These are phyloP conservation scores for Glomus cerebriforme DNA, from an alignment of 192 early-diverging fungal genomes.

Conservation along the genomic window DNA sequence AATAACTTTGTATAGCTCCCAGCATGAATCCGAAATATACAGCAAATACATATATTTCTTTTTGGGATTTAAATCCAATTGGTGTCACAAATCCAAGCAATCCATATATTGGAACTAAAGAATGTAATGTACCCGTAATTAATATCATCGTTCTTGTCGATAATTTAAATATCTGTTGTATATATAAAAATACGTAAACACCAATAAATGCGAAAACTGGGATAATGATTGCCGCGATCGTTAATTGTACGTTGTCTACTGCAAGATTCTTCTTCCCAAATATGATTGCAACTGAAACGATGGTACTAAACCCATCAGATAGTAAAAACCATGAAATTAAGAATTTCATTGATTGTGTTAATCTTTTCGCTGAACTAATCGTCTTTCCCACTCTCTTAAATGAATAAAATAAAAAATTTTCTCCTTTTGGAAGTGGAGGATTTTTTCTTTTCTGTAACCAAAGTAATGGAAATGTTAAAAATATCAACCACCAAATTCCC, in stretches of 20 bases:
- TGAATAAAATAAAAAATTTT: conserved; percentile 46
- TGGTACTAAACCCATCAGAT: conserved; percentile 65
- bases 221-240: conserved; percentile 59
- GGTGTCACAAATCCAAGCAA: conserved; percentile 58
- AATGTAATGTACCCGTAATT: conserved; percentile 48
- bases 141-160: conserved; percentile 58
- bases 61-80: conserved; percentile 54
- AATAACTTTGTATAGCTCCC: conserved; percentile 59
- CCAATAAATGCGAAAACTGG: conserved; percentile 54
- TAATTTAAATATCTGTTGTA: conserved; percentile 53
- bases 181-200: conserved; percentile 57
- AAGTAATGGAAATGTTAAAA: conserved; percentile 44
- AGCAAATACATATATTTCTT: conserved; percentile 62
- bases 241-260: conserved; percentile 47
- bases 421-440: conserved; percentile 44
- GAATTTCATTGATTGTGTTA: conserved; percentile 62
- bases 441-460: conserved; percentile 45
- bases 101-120: conserved; percentile 62
- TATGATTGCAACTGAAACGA: conserved; percentile 57
- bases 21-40: conserved; percentile 65
- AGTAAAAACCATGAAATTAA: conserved; percentile 72
- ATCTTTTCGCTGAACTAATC: conserved; percentile 44
- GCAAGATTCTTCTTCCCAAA: conserved; percentile 60
- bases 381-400: conserved; percentile 44
- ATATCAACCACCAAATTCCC: conserved; percentile 54